Percentiles rank a stretch among this genome's conserved stretches.
phyloP scores from a whole-genome alignment of 1,284 basidiomycete genomes.

The Cutaneotrichosporon spelunceum region DNA sequence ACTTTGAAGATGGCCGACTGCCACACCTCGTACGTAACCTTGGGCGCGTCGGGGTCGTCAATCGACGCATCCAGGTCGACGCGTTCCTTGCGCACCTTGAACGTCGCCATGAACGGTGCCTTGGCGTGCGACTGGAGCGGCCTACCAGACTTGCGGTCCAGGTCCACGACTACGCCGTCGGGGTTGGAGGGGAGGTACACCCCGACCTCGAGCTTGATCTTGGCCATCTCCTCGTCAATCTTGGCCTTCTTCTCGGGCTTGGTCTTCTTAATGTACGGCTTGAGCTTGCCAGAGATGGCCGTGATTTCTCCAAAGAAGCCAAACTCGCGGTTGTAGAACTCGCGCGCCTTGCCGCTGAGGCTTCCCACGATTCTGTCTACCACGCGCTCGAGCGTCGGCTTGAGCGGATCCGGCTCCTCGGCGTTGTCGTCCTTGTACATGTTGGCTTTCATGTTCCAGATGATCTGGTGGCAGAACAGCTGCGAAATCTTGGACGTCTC shows the following conservation, averaged over 20 bases:
- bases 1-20: conserved; percentile 99
- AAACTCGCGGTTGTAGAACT: conserved; percentile 94
- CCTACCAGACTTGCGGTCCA: conserved; percentile 93
- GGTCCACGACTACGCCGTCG: conserved; percentile 91
- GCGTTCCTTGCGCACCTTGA: conserved; percentile 85
- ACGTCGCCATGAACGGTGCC: conserved; percentile 99
- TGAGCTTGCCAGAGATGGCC: conserved; percentile 94
- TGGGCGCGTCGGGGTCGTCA: conserved; percentile 53
- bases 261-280: conserved; percentile 91
- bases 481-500: conserved; percentile 97
- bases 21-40: conserved; percentile 82
- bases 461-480: conserved; percentile 98
- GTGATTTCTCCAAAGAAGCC: conserved; percentile 95
- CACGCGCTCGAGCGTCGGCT: conserved; percentile 87
- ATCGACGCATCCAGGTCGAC: conserved; percentile 21
- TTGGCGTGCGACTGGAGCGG: conserved; percentile 98
- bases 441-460: conserved; percentile 99
- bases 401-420: conserved; percentile 76
- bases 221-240: conserved; percentile 99
- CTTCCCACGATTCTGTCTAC: conserved; percentile 75
- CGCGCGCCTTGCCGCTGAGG: conserved; percentile 83
- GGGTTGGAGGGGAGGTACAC: conserved; percentile 98
- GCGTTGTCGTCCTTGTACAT: conserved; percentile 88
- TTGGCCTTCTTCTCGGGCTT: conserved; percentile 97
- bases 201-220: conserved; percentile 85